phyloP scores from a whole-genome alignment of 768 basidiomycete genomes.

The Lactarius vividus region DNA sequence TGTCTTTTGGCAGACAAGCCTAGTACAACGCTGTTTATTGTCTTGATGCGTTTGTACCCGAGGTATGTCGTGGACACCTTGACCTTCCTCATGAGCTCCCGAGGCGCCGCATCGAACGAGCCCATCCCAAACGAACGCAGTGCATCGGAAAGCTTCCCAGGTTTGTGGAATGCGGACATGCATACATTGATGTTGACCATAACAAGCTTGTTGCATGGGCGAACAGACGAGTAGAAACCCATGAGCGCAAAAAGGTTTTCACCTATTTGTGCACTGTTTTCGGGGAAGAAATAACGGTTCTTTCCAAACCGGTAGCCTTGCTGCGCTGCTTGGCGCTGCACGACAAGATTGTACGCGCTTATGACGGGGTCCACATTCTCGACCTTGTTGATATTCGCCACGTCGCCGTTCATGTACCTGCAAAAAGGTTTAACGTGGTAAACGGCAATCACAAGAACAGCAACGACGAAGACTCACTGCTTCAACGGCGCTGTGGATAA shows the following conservation, averaged over 20 bases:
- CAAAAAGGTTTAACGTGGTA: neutral
- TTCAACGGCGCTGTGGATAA: constrained; percentile 34
- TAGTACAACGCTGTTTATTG: constrained; percentile 33
- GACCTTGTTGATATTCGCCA: constrained; percentile 43
- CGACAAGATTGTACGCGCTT: constrained; percentile 62
- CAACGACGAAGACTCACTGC: constrained; percentile 33
- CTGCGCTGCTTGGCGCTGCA: constrained; percentile 54
- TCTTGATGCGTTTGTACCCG: constrained; percentile 34
- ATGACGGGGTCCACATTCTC: constrained; percentile 59
- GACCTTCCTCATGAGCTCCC: constrained; percentile 49
- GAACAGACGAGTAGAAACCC: constrained; percentile 52
- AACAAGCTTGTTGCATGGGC: constrained; percentile 47
- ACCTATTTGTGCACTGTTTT: constrained; percentile 33
- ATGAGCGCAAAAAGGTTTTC: constrained; percentile 44
- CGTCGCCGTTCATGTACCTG: constrained; percentile 57
- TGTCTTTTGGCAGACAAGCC: constrained; percentile 44
- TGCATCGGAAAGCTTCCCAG: constrained; percentile 61
- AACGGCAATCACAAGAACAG: neutral
- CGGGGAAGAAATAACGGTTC: constrained; percentile 63
- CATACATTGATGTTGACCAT: constrained; percentile 55
- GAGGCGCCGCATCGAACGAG: constrained; percentile 46
- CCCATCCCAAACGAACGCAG: constrained; percentile 46
- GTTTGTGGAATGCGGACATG: constrained; percentile 54
- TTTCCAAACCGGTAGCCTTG: constrained; percentile 61
- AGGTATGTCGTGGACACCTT: constrained; percentile 56